Evolutionary conservation across 331 rosid species (phyloP).

Genomic region (Quercus tomentella): DNA sequence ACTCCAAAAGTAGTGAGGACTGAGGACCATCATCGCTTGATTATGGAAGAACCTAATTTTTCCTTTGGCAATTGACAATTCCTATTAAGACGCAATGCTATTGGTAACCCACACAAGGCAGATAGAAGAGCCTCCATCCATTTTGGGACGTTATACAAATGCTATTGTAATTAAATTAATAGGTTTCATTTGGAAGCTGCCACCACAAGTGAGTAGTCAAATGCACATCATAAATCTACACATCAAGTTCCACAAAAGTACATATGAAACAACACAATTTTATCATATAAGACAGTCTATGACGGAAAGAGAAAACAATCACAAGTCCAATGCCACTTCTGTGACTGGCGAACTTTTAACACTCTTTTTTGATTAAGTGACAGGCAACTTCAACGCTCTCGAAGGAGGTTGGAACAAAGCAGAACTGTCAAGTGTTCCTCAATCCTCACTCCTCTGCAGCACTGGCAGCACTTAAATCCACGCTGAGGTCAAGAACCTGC

Average conservation of each 20-base stretch:
- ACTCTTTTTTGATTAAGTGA: neutral
- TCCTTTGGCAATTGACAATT: too few relatives aligned
- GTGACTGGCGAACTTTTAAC: neutral
- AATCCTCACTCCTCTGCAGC: conserved; percentile 86
- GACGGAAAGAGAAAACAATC: neutral
- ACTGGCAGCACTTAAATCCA: conserved; percentile 97
- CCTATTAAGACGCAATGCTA: too few relatives aligned
- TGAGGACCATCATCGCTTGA: too few relatives aligned
- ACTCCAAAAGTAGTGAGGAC: too few relatives aligned
- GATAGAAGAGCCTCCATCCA: too few relatives aligned
- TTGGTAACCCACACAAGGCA: too few relatives aligned
- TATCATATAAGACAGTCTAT: neutral
- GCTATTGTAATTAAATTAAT: neutral
- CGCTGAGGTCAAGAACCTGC: conserved; percentile 85
- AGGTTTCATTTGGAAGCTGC: neutral
- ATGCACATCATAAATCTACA: neutral
- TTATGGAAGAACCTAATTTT: too few relatives aligned
- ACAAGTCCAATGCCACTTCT: neutral
- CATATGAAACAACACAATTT: neutral
- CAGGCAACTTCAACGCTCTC: neutral
- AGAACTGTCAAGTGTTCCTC: neutral
- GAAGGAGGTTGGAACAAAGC: neutral
- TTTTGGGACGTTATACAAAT: neutral
- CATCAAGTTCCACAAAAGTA: neutral
- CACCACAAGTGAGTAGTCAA: neutral